Base-by-base conservation (phyloP, 768 basidiomycete genomes). In the Boletus huronensis region DNA sequence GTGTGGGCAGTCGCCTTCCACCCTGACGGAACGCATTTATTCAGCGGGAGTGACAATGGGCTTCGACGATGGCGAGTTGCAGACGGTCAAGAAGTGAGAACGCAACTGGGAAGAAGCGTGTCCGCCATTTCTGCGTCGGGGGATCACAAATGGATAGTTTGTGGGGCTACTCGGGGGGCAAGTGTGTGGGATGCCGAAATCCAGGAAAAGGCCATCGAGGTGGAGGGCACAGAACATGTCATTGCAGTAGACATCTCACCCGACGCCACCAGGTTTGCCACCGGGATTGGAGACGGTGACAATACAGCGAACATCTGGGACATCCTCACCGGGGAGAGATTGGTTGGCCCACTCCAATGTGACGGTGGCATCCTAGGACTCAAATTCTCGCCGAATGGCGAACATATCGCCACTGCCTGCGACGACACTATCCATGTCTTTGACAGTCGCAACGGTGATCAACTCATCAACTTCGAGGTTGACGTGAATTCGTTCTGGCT, bases 101-200 rank as follows among this genome's bases (percentile, higher is more conserved):
- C 29, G 8, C 23, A 25, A n/a, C n/a, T n/a, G n/a, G n/a, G n/a
- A n/a, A n/a, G n/a, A n/a, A n/a, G n/a, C n/a, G n/a, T n/a, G n/a
- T n/a, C n/a, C n/a, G n/a, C 32, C 10, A n/a, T 54, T 25, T 17
- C 55, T 9, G 28, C 29, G 32, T 56, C 55, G 5, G 19, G 11
- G 13, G 34, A 56, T 16, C 2, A 6, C 3, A 54, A 40, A 3
- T 55, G 50, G 54, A 28, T 52, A 6, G 54, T 52, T 0, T 32
- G 48, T 5, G 54, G 43, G 19, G 28, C 32, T 2, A 2, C 0
- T 5, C 0, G 2, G 1, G 49, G 46, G 6, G 48, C 26, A 14
- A 51, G 19, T 6, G 42, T 52, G 0, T 44, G 48, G 54, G 35
- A 52, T 5, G 34, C 1, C 2, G 2, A 44, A 14, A 29, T 7